Conservation (phyloP, 164 flowering plant genomes). For the Nymphaea colorata region DNA sequence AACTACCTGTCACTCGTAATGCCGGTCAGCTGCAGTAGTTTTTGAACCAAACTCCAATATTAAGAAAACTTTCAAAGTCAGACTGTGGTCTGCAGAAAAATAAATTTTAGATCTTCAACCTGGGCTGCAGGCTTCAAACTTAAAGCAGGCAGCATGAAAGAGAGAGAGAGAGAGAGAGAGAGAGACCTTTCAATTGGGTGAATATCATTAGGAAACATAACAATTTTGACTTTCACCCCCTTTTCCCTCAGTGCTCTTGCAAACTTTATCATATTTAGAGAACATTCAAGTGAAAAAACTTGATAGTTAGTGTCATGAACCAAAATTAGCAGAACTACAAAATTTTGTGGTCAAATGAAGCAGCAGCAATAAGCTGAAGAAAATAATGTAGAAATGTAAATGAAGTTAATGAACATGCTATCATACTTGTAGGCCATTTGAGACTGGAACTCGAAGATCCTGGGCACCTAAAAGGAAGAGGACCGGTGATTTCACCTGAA, state of each 20-base stretch:
- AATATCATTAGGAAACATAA: slow-evolving; percentile 68
- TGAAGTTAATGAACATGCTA: neutral
- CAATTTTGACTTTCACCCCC: slow-evolving; percentile 55
- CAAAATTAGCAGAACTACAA: too few relatives aligned
- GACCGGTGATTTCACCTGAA: slow-evolving; percentile 86
- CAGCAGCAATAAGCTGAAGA: too few relatives aligned
- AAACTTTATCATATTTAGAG: slow-evolving; percentile 32
- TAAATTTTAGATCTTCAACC: neutral
- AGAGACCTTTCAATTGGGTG: slow-evolving; percentile 65
- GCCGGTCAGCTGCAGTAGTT: slow-evolving; percentile 47
- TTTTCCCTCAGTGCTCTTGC: slow-evolving; percentile 76
- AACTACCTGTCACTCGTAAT: neutral
- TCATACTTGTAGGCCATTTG: slow-evolving; percentile 83
- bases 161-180: neutral
- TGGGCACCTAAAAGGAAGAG: slow-evolving; percentile 81
- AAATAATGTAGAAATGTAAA: too few relatives aligned
- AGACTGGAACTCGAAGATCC: slow-evolving; percentile 87
- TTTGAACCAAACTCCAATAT: slow-evolving; percentile 94
- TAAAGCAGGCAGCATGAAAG: neutral
- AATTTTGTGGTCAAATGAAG: too few relatives aligned
- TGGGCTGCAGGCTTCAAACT: neutral
- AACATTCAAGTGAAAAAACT: neutral
- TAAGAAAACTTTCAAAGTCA: slow-evolving; percentile 85
- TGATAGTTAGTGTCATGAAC: too few relatives aligned
- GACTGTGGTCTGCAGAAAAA: slow-evolving; percentile 71